phyloP scores from a whole-genome alignment of 2,329 filamentous ascomycete genomes.

The Gaeumannomyces tritici region DNA sequence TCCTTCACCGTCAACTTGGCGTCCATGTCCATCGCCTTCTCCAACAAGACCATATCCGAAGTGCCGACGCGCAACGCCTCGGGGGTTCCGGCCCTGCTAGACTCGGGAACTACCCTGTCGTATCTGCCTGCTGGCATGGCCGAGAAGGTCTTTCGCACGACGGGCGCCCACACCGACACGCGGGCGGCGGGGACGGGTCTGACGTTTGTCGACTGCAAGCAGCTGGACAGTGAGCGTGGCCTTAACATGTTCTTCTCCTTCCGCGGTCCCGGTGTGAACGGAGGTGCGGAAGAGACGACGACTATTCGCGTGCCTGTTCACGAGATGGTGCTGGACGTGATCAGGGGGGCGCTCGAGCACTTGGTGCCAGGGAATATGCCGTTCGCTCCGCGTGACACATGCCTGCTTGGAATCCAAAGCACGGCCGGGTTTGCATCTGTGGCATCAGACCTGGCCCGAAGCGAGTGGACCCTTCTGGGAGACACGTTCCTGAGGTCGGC shows the following conservation, averaged over 20 bases:
- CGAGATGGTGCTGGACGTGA: slow-evolving; percentile 29
- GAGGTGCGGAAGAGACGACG: slow-evolving; percentile 7
- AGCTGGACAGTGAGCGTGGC: slow-evolving; percentile 19
- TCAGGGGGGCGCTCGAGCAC: slow-evolving; percentile 10
- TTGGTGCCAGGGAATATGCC: slow-evolving; percentile 20
- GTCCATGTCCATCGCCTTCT: slow-evolving; percentile 26
- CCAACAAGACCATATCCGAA: slow-evolving; percentile 22
- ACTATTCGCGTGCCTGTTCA: slow-evolving; percentile 20
- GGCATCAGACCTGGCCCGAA: slow-evolving; percentile 3
- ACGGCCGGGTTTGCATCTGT: slow-evolving; percentile 22
- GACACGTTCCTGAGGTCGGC: slow-evolving; percentile 37
- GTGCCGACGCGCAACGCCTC: slow-evolving; percentile 16
- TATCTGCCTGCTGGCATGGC: slow-evolving; percentile 48
- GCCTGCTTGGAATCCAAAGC: slow-evolving; percentile 45
- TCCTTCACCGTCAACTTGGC: slow-evolving; percentile 29
- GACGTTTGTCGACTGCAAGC: slow-evolving; percentile 29
- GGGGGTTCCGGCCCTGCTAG: slow-evolving; percentile 45
- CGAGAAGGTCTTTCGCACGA: slow-evolving; percentile 22
- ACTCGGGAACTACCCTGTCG: slow-evolving; percentile 57
- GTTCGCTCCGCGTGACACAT: slow-evolving; percentile 29
- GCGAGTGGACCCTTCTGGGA: slow-evolving; percentile 27
- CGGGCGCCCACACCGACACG: slow-evolving; percentile 29
- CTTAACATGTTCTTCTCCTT: slow-evolving; percentile 24
- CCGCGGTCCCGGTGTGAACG: neutral
- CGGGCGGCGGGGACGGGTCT: slow-evolving; percentile 18